phyloP scores from a whole-genome alignment of 2,329 filamentous ascomycete species.

The Allantophomopsis cytisporea region DNA sequence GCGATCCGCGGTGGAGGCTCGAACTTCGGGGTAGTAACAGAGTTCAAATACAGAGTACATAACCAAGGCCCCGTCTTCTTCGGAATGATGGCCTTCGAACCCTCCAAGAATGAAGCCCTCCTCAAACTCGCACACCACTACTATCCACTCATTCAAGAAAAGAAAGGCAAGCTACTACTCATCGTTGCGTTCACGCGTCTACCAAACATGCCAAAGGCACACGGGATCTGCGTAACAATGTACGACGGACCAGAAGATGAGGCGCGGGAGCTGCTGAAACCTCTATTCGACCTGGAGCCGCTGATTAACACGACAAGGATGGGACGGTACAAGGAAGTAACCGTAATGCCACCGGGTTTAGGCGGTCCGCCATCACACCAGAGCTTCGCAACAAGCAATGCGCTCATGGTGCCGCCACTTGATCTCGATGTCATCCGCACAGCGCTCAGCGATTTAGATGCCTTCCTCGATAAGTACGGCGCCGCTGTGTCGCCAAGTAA shows the following conservation, averaged over 20 bases:
- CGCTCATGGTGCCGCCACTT: constrained; percentile 2
- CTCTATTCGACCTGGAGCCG: neutral
- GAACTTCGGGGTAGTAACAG: constrained; percentile 37
- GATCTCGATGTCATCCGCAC: constrained; percentile 3
- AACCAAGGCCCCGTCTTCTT: constrained; percentile 4
- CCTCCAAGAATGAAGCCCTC: neutral
- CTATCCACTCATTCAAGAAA: neutral
- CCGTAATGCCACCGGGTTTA: neutral
- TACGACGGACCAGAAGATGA: neutral
- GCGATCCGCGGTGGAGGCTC: constrained; percentile 40
- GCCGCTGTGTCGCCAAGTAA: constrained; percentile 2
- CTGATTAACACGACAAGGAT: neutral
- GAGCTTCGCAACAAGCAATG: constrained; percentile 2
- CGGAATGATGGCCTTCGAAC: neutral
- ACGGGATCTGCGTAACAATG: neutral
- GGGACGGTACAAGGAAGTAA: neutral
- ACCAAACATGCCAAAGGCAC: neutral
- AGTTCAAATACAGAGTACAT: neutral
- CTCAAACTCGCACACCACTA: neutral
- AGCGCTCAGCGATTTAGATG: constrained; percentile 1
- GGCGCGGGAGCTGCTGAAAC: neutral
- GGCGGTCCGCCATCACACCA: constrained; percentile 4
- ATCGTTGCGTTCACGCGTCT: neutral
- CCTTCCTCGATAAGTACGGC: constrained; percentile 3
- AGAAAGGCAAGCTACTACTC: neutral